Evolutionary conservation across 257 asterid species (phyloP).

Genomic region (Voacanga thouarsii): DNA sequence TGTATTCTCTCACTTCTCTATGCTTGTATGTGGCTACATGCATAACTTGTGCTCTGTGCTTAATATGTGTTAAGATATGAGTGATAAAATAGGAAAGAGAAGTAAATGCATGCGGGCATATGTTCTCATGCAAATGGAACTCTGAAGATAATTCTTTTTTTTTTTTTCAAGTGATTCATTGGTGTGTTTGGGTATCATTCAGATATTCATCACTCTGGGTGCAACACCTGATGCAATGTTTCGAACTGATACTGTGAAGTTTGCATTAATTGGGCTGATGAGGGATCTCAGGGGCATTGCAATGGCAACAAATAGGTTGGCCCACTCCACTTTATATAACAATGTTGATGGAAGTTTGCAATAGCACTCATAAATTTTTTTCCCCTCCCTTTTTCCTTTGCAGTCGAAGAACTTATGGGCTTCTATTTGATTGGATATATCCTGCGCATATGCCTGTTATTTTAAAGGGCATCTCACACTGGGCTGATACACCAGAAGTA

Average conservation of each 20-base stretch:
- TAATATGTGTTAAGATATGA: neutral
- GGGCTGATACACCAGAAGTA: conserved; percentile 99
- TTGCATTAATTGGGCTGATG: conserved; percentile 89
- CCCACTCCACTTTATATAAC: conserved; percentile 11
- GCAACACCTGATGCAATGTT: conserved; percentile 77
- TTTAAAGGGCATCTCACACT: conserved; percentile 80
- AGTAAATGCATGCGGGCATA: neutral
- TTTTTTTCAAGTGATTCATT: conserved; percentile 14
- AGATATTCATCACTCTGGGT: conserved; percentile 78
- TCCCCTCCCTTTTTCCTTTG: conserved; percentile 22
- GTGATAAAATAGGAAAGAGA: neutral
- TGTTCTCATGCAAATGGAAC: neutral
- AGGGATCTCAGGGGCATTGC: conserved; percentile 96
- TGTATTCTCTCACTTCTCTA: neutral
- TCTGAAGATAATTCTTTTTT: neutral
- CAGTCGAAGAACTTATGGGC: conserved; percentile 92
- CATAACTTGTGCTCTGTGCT: neutral
- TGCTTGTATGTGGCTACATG: neutral
- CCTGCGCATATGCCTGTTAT: conserved; percentile 90
- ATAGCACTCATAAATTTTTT: conserved; percentile 4
- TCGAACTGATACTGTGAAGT: conserved; percentile 80
- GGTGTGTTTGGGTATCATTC: conserved; percentile 22
- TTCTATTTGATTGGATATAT: conserved; percentile 96
- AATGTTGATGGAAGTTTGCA: neutral
- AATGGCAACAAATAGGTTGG: conserved; percentile 93